These are phyloP conservation scores for Thymus mandschuricus DNA, from an alignment of 257 asterid genomes.

Conservation along the genomic window DNA sequence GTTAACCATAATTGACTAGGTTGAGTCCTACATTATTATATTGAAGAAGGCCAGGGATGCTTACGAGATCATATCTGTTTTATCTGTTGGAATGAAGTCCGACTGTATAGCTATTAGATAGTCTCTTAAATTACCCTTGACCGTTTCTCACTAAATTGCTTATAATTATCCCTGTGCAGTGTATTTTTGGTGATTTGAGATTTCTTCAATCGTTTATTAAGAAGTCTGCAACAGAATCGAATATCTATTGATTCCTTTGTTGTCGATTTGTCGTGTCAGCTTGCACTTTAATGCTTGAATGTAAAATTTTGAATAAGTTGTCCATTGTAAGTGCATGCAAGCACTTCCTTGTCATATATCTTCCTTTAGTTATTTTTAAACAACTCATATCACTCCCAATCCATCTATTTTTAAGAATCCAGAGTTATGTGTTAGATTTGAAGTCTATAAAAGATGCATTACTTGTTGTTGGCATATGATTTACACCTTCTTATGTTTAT, in stretches of 20 bases:
- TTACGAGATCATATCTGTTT: neutral
- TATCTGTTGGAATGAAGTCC: neutral
- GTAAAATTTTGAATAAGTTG: no score
- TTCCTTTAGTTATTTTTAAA: constrained; percentile 7
- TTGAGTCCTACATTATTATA: neutral
- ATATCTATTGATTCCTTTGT: neutral
- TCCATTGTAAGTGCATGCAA: no score
- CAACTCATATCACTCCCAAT: neutral
- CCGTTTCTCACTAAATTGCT: neutral
- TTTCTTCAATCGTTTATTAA: neutral
- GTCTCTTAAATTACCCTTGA: constrained; percentile 11
- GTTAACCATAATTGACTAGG: constrained; percentile 18
- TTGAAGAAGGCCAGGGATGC: neutral
- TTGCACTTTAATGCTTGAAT: no score
- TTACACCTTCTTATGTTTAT: neutral
- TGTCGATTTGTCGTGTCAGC: neutral
- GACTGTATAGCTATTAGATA: neutral
- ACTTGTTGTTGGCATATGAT: constrained; percentile 15
- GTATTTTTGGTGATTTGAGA: constrained; percentile 3
- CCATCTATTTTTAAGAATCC: neutral
- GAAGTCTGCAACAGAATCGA: neutral
- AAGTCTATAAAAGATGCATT: constrained; percentile 9
- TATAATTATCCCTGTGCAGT: neutral
- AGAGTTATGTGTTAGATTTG: neutral
- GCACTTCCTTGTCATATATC: no score